Conservation (phyloP, 306 rosid species). For the Vigna mungo region DNA sequence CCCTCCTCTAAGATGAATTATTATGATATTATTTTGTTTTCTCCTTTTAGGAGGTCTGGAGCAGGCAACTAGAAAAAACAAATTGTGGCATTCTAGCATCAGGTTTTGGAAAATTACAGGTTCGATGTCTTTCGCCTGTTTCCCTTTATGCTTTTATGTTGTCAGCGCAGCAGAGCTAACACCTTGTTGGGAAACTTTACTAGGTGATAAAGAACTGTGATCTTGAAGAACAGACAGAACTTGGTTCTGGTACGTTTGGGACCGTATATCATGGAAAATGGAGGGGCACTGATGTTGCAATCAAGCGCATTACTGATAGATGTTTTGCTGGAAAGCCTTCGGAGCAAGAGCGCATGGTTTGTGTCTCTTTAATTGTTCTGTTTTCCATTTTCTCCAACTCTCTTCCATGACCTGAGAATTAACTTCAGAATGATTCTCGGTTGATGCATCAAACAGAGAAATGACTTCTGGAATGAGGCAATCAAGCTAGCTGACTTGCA, state of each 20-base stretch:
- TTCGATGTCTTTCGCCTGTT: slow-evolving; percentile 40
- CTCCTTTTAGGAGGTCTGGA: slow-evolving; percentile 62
- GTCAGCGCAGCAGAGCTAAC: slow-evolving; percentile 32
- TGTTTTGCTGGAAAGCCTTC: slow-evolving; percentile 89
- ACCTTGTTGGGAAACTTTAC: slow-evolving; percentile 21
- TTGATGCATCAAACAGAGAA: slow-evolving; percentile 63
- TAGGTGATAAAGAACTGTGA: slow-evolving; percentile 84
- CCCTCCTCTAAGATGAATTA: neutral
- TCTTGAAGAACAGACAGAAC: slow-evolving; percentile 84
- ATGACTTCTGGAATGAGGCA: slow-evolving; percentile 97
- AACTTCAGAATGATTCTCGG: slow-evolving; percentile 16
- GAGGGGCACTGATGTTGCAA: slow-evolving; percentile 91
- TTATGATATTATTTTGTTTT: slow-evolving; percentile 5
- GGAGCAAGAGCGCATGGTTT: slow-evolving; percentile 90
- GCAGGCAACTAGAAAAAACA: slow-evolving; percentile 58
- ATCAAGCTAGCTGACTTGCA: slow-evolving; percentile 93
- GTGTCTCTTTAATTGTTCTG: slow-evolving; percentile 39
- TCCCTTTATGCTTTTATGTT: slow-evolving; percentile 35
- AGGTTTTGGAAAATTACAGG: slow-evolving; percentile 83
- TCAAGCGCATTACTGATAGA: slow-evolving; percentile 82
- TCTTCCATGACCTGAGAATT: slow-evolving; percentile 18
- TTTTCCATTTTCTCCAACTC: slow-evolving; percentile 24
- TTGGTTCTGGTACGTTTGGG: slow-evolving; percentile 92
- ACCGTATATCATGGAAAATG: slow-evolving; percentile 92
- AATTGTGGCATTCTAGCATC: slow-evolving; percentile 69